Evolutionary conservation across 371 early-diverging fungal species (phyloP).

Genomic region (Mucor racemosus): DNA sequence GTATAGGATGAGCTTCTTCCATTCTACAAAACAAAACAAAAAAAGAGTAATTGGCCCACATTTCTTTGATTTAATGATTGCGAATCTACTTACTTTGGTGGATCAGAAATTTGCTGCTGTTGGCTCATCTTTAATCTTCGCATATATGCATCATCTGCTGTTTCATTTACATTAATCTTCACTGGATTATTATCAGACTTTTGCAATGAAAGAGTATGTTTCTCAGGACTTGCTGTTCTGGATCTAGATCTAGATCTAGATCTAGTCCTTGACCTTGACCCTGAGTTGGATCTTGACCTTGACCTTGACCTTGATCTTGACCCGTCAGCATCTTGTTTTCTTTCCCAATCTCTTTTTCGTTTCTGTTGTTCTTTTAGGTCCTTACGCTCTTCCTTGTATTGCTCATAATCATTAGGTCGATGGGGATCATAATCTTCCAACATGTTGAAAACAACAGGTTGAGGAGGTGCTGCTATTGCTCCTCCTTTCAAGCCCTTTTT

Average conservation of each 20-base stretch:
- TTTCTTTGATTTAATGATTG: too few species aligned
- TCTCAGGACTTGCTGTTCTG: constrained; percentile 6
- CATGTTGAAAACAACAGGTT: constrained; percentile 46
- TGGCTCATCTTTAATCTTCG: constrained; percentile 61
- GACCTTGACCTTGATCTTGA: constrained; percentile 7
- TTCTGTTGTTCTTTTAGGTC: constrained; percentile 32
- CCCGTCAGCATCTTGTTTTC: constrained; percentile 12
- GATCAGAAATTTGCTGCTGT: constrained; percentile 16
- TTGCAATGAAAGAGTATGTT: not conserved
- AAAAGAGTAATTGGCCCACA: too few species aligned
- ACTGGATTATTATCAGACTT: not conserved
- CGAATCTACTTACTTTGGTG: constrained; percentile 9
- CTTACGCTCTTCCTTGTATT: constrained; percentile 57
- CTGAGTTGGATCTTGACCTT: not conserved
- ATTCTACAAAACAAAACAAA: not conserved
- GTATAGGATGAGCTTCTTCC: constrained; percentile 10
- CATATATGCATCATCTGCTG: constrained; percentile 77
- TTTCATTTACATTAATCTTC: constrained; percentile 47
- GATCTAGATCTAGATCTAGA: constrained; percentile 4
- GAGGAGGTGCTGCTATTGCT: constrained; percentile 28
- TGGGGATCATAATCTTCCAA: constrained; percentile 65
- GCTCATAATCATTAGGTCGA: constrained; percentile 67
- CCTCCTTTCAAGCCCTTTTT: constrained; percentile 21
- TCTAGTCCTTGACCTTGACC: constrained; percentile 3
- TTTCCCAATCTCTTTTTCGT: constrained; percentile 32